phyloP scores from a whole-genome alignment of 306 rosid genomes.

The Vigna reflexopilosa region DNA sequence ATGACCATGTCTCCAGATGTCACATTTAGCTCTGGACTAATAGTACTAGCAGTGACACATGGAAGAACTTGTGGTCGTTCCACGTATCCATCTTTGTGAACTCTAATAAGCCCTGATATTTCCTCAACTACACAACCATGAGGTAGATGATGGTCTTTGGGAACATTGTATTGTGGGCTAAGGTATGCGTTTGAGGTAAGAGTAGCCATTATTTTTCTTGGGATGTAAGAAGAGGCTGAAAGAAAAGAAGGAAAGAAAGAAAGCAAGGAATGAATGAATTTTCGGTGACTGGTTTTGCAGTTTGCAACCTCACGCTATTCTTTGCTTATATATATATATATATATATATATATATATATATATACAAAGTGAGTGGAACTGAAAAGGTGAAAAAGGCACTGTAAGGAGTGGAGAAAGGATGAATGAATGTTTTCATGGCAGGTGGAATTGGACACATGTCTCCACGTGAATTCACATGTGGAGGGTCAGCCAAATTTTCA shows the following conservation, averaged over 20 bases:
- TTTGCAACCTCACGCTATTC: conserved; percentile 2
- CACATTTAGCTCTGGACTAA: conserved; percentile 55
- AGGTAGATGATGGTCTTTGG: conserved; percentile 43
- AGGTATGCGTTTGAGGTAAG: conserved; percentile 52
- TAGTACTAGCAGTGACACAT: conserved; percentile 50
- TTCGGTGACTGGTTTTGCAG: conserved; percentile 14
- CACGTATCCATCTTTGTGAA: conserved; percentile 69
- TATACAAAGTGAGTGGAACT: conserved; percentile 27
- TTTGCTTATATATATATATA: conserved; percentile 43
- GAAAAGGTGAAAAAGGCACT: neutral
- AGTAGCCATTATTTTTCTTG: conserved; percentile 58
- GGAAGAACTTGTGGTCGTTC: conserved; percentile 75
- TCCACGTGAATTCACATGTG: conserved; percentile 50
- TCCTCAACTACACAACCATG: conserved; percentile 61
- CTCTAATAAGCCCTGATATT: conserved; percentile 78
- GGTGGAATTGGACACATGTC: conserved; percentile 42
- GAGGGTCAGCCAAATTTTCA: conserved; percentile 25
- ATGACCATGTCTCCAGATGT: conserved; percentile 65
- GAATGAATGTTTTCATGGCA: conserved; percentile 40
- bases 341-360: conserved; percentile 41
- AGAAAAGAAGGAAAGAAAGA: neutral
- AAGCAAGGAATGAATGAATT: conserved; percentile 7
- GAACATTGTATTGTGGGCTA: conserved; percentile 42
- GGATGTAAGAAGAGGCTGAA: conserved; percentile 25
- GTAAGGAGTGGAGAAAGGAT: neutral